Conservation (phyloP, 371 early-diverging fungal genomes). For the Mortierella sp. region DNA sequence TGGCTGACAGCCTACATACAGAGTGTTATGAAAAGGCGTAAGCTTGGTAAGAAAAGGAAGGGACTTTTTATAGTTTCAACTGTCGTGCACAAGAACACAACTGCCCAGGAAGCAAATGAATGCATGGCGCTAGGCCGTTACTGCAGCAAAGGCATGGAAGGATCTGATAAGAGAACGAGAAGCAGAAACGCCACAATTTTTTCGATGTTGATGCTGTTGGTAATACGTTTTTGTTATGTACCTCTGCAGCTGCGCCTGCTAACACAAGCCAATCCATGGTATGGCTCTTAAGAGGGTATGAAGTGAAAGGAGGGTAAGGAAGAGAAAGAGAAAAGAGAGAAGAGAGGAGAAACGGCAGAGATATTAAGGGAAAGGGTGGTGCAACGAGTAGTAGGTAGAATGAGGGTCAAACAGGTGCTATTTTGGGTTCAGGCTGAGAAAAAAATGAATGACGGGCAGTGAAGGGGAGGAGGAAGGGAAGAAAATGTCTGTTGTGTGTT, state of each 20-base stretch:
- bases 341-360: background rate
- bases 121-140: background rate
- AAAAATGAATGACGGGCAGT: background rate
- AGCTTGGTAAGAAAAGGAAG: background rate
- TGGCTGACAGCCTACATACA: constrained; percentile 67
- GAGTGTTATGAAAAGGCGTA: background rate
- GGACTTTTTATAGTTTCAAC: background rate
- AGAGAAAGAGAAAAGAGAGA: constrained; percentile 40
- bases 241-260: constrained; percentile 45
- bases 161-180: background rate
- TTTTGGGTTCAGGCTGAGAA: constrained; percentile 3
- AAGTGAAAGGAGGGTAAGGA: background rate
- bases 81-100: background rate
- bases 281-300: background rate
- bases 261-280: constrained; percentile 42
- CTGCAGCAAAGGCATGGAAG: background rate
- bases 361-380: background rate
- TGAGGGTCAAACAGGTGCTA: background rate
- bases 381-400: background rate
- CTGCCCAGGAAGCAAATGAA: background rate
- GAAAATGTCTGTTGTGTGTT: constrained; percentile 5
- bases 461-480: background rate
- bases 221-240: constrained; percentile 11
- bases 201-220: background rate
- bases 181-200: background rate